Evolutionary conservation across 257 asterid species (phyloP).

Genomic region (Nicotiana knightiana): DNA sequence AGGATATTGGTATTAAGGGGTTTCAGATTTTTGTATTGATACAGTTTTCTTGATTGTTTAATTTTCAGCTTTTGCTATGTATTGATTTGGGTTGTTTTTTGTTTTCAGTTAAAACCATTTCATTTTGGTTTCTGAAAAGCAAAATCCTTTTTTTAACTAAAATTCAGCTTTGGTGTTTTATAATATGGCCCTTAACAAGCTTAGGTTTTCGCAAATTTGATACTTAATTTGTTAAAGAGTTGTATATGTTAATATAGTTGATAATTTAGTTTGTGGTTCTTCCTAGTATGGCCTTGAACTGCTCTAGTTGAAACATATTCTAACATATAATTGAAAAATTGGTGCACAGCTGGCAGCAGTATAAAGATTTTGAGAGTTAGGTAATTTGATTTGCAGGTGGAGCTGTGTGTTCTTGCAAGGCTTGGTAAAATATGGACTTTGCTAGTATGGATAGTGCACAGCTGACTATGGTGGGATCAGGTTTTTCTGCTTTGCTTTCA

Average conservation of each 20-base stretch:
- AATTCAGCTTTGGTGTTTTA: neutral
- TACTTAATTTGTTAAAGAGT: neutral
- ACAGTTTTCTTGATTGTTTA: neutral
- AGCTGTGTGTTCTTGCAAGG: neutral
- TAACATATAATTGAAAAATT: neutral
- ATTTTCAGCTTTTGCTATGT: neutral
- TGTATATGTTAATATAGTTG: neutral
- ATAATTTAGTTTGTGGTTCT: neutral
- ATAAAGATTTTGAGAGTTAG: neutral
- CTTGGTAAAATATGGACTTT: conserved; percentile 41
- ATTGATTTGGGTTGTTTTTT: neutral
- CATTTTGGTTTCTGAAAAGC: too few species aligned
- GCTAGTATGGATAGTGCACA: conserved; percentile 58
- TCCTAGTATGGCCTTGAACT: neutral
- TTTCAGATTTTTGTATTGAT: neutral
- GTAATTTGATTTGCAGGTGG: conserved; percentile 5
- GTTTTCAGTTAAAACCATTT: neutral
- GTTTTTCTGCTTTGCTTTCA: conserved; percentile 51
- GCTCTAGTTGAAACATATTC: neutral
- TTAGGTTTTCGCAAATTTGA: neutral
- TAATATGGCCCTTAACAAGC: neutral
- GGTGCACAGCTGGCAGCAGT: neutral
- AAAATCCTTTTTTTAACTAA: neutral
- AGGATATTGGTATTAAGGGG: neutral
- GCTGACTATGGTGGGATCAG: conserved; percentile 57